Base-by-base conservation (phyloP, 1,284 basidiomycete genomes). In the Leucoagaricus sp. region DNA sequence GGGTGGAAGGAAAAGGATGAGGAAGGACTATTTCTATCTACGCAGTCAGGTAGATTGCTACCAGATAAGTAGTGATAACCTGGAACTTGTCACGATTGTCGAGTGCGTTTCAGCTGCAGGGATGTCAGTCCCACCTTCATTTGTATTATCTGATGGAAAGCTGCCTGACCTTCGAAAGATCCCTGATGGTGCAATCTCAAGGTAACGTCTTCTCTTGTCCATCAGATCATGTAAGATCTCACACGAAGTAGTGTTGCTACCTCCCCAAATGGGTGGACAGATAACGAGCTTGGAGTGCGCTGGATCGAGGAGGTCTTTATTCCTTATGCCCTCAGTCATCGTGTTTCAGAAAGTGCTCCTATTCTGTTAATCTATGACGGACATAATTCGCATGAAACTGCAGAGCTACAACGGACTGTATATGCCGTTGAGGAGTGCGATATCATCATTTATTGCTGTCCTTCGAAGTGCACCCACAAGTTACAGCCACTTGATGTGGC, bases 401-500 rank as follows among this genome's bases (percentile, higher is more conserved):
- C 26, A 9, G 58, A 58, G 10, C 38, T 67, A 2, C 23, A 61
- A 44, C n/a, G 42, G 19, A 21, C 44, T 25, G 55, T 57, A 8
- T 65, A 63, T 26, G 23, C 31, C 21, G 49, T n/a, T 9, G 25
- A 59, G 9, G 52, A 47, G 10, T 12, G 36, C 15, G 55, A 56
- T 12, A 58, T 66, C 25, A 60, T 66, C 29, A 36, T 66, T 1
- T 41, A 63, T 12, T 56, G 52, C 19, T 59, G 66, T 42, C 65
- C 63, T 21, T 63, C 60, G 10, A 65, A 67, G 38, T 57, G 45
- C 23, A 66, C 63, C 2, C 64, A 67, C 57, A 63, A 64, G 42
- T 33, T 59, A 4, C 66, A 67, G 36, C 65, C 63, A 7, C 62
- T 67, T 5, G 61, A 67, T 61, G 61, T 65, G 36, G 59, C 42